Evolutionary conservation across 1,139 yeast genomes (phyloP).

Genomic region (Lodderomyces beijingensis): DNA sequence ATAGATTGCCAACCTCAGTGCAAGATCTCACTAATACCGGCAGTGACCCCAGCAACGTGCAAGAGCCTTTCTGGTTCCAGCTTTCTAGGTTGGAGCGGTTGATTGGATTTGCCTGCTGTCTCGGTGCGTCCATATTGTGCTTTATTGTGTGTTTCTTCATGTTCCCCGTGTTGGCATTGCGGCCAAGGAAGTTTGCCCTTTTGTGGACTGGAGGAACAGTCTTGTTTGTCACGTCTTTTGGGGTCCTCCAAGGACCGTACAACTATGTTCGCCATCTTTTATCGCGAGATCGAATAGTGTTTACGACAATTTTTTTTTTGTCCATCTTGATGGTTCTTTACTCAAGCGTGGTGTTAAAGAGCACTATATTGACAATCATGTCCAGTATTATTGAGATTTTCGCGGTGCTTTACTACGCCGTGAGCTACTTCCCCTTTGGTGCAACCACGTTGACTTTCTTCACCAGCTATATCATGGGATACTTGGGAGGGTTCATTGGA

Average conservation of each 20-base stretch:
- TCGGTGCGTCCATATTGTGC: constrained; percentile 72
- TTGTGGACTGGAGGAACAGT: constrained; percentile 92
- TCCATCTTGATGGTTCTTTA: constrained; percentile 66
- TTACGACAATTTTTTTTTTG: constrained; percentile 74
- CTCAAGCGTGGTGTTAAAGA: constrained; percentile 51
- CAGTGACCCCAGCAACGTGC: constrained; percentile 10
- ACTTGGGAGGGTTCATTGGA: constrained; percentile 59
- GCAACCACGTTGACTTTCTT: constrained; percentile 83
- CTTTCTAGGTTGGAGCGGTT: constrained; percentile 77
- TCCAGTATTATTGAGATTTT: constrained; percentile 74
- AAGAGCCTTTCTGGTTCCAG: constrained; percentile 53
- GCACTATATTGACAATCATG: constrained; percentile 71
- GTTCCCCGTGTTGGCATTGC: constrained; percentile 83
- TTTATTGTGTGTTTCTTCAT: constrained; percentile 77
- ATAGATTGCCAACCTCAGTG: constrained; percentile 32
- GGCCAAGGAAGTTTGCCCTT: constrained; percentile 86
- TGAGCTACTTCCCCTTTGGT: constrained; percentile 95
- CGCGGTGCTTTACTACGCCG: constrained; percentile 82
- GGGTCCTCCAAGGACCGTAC: constrained; percentile 86
- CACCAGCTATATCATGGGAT: constrained; percentile 73
- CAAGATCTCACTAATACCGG: constrained; percentile 12
- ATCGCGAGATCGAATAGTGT: constrained; percentile 72
- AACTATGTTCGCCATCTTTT: constrained; percentile 71
- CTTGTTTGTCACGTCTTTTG: constrained; percentile 83
- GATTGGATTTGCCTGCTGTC: constrained; percentile 71